Conservation (phyloP, 805 yeast species). For the Teunomyces tritomae region DNA sequence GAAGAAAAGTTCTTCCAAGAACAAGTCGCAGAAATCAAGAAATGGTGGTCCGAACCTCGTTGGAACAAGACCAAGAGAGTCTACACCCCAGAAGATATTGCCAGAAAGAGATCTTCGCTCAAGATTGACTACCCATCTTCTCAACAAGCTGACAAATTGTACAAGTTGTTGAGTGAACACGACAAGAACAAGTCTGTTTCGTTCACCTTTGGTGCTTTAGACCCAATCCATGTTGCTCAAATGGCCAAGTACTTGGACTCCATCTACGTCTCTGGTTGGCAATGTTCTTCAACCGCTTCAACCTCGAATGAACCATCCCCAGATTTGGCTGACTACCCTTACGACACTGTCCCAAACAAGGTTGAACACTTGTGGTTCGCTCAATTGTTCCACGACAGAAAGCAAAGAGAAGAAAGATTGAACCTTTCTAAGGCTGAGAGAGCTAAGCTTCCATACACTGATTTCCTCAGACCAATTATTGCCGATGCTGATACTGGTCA, state of each 20-base stretch:
- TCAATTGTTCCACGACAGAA: constrained; percentile 94
- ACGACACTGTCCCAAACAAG: constrained; percentile 98
- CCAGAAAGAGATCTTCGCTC: constrained; percentile 79
- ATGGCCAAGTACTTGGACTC: constrained; percentile 95
- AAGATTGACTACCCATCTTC: constrained; percentile 75
- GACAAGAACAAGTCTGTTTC: constrained; percentile 71
- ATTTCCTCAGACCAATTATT: constrained; percentile 88
- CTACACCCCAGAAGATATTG: constrained; percentile 86
- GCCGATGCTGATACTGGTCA: constrained; percentile 99
- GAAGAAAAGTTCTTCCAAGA: constrained; percentile 65
- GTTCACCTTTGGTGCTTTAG: constrained; percentile 92
- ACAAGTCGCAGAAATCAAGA: constrained; percentile 69
- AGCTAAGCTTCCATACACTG: constrained; percentile 68
- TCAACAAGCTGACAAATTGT: constrained; percentile 79
- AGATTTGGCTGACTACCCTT: constrained; percentile 97
- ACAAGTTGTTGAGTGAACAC: constrained; percentile 65
- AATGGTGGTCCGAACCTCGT: constrained; percentile 95
- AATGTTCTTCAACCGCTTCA: constrained; percentile 96
- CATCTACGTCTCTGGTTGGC: constrained; percentile 97
- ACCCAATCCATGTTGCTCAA: constrained; percentile 92
- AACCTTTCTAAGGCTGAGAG: constrained; percentile 61
- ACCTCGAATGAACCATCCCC: constrained; percentile 98
- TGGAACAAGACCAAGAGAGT: constrained; percentile 87
- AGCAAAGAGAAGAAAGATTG: constrained; percentile 84
- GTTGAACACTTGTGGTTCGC: constrained; percentile 97